phyloP scores from a whole-genome alignment of 2,329 filamentous ascomycete genomes.

The Sordariomycetes sp. region DNA sequence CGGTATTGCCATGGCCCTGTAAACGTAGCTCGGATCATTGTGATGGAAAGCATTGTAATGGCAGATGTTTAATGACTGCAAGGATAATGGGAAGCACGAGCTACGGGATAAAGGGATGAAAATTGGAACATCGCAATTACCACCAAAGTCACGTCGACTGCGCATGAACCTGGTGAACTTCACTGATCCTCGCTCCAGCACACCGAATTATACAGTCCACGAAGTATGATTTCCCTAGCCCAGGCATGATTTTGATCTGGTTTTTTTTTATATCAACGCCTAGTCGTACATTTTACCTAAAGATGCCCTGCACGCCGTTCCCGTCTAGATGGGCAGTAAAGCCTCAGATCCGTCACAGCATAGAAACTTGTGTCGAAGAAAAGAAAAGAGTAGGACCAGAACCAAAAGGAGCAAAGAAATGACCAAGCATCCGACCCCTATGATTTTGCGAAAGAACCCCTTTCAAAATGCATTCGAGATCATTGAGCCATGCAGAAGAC shows the following conservation, averaged over 20 bases:
- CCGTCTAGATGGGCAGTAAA: too few relatives aligned
- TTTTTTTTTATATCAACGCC: too few relatives aligned
- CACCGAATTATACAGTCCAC: too few relatives aligned
- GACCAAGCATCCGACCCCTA: neutral
- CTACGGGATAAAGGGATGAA: neutral
- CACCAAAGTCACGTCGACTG: neutral
- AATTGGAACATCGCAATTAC: neutral
- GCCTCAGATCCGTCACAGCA: neutral
- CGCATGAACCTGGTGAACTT: too few relatives aligned
- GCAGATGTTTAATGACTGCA: too few relatives aligned
- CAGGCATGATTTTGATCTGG: too few relatives aligned
- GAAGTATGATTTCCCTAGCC: too few relatives aligned
- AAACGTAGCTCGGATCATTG: too few relatives aligned
- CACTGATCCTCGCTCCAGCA: too few relatives aligned
- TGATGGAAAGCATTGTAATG: too few relatives aligned
- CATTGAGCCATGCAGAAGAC: conserved; percentile 1
- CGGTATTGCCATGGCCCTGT: conserved; percentile 2
- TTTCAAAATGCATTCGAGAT: conserved; percentile 1
- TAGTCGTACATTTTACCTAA: too few relatives aligned
- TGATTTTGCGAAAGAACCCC: neutral
- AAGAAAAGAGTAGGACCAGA: neutral
- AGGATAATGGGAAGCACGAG: neutral
- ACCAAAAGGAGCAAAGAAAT: conserved; percentile 1
- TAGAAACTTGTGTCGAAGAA: neutral
- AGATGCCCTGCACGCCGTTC: too few relatives aligned